Base-by-base conservation (phyloP, 164 flowering plant species). In the Paratinospora sagittata region DNA sequence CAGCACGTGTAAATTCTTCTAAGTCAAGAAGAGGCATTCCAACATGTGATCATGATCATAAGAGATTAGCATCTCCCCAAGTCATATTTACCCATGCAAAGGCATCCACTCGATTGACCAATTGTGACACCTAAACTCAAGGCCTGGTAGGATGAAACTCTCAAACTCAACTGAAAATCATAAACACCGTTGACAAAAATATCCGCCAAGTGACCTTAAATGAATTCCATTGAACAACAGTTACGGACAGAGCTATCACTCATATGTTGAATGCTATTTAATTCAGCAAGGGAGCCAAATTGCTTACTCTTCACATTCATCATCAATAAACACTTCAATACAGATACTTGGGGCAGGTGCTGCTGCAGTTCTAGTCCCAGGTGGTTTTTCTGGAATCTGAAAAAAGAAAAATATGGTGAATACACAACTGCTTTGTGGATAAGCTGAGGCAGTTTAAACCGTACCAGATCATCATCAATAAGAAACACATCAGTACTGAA, bases 251-350 rank as follows among this genome's bases (percentile, higher is more conserved):
- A 11, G 17, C 11, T 10, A 45, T 2, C 2, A 16, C 17, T 27
- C 3, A 16, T 2, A 45, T 33, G 26, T 67, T 3, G 11, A 19
- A 27, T 47, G 39, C 21, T 1, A 52, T 8, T 11, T 4, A 21
- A 27, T 6, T 8, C 12, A 27, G n/a, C 14, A 21, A 47, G 21
- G 26, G 33, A 17, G 39, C 23, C 63, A 45, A 13, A 68, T 52
- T 55, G 78, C 91, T 84, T 81, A 92, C 98, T 78, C 84, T 72
- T 81, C 70, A 81, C 84, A 90, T 76, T 89, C 97, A 30, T 90
- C 97, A 67, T 91, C 98, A 72, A 94, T 88, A 74, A 92, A 94
- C 75, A 94, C 94, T 74, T 89, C 86, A 77, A 94, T 85, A 69
- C 74, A 24, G 41, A 85, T 63, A 68, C 81, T 72, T 45, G 87